Percentiles rank a stretch among this genome's conserved stretches.
These are phyloP conservation scores for Narthecium ossifragum DNA, from an alignment of 106 monocot genomes.

Conservation along the genomic window DNA sequence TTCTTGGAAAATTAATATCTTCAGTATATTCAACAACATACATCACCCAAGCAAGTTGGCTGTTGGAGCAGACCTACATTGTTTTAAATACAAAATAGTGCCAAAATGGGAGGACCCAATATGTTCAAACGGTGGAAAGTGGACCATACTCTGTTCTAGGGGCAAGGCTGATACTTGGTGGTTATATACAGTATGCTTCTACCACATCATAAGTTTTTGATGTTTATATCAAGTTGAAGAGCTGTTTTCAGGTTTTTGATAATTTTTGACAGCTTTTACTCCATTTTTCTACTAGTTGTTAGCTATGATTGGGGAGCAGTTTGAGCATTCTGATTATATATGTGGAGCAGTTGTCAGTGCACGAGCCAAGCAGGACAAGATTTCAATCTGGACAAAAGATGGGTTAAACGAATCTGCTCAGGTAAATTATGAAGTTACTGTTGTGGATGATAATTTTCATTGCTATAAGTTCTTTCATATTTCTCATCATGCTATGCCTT, in stretches of 20 bases:
- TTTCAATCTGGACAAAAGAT: conserved; percentile 91
- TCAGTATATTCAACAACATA: conserved; percentile 92
- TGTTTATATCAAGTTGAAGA: background rate
- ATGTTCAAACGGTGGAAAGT: conserved; percentile 92
- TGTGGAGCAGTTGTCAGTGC: conserved; percentile 92
- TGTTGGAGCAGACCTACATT: conserved; percentile 84
- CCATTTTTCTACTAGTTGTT: conserved; percentile 36
- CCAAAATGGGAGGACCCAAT: conserved; percentile 97
- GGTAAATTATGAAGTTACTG: conserved; percentile 40
- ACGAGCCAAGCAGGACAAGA: conserved; percentile 68
- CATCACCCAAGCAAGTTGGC: conserved; percentile 72
- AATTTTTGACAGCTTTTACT: background rate
- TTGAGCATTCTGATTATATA: conserved; percentile 88
- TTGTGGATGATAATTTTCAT: no score
- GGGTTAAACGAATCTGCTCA: conserved; percentile 79
- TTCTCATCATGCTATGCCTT: no score
- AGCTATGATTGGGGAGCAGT: conserved; percentile 95
- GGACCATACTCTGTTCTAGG: conserved; percentile 62
- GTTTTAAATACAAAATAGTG: conserved; percentile 81
- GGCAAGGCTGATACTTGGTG: conserved; percentile 75
- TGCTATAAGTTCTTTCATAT: no score
- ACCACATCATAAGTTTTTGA: no score
- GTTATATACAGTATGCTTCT: conserved; percentile 51
- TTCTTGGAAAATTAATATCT: conserved; percentile 8
- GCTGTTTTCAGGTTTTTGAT: background rate